A percentile compares a stretch with the other conserved stretches of the same genome.
These are phyloP conservation scores for Terfezia boudieri DNA, from an alignment of 495 filamentous ascomycete species.

Conservation along the genomic window DNA sequence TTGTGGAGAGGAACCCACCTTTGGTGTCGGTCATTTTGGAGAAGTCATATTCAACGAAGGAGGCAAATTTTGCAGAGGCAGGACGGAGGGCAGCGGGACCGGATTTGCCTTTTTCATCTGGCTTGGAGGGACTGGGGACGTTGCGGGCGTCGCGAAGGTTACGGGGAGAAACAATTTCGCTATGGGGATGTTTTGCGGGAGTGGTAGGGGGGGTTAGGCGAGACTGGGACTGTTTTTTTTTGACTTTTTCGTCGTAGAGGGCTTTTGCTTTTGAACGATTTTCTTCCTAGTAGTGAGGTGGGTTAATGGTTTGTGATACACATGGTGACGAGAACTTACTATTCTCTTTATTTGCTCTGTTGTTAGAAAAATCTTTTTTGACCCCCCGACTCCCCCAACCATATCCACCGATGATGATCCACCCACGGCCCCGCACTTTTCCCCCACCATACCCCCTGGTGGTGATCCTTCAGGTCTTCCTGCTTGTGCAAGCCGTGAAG, in stretches of 20 bases:
- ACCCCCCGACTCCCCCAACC: too few species aligned
- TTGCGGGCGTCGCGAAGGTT: slow-evolving; percentile 19
- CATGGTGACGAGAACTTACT: too few species aligned
- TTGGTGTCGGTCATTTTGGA: slow-evolving; percentile 95
- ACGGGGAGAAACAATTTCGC: slow-evolving; percentile 11
- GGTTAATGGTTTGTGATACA: too few species aligned
- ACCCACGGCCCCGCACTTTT: too few species aligned
- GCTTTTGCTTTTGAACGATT: slow-evolving; percentile 85
- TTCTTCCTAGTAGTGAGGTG: slow-evolving; percentile 39
- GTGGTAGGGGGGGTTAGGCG: slow-evolving; percentile 12
- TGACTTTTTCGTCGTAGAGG: slow-evolving; percentile 44
- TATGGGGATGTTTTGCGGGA: slow-evolving; percentile 23
- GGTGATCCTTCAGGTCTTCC: too few species aligned
- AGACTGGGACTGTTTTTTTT: slow-evolving; percentile 21
- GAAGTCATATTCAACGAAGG: slow-evolving; percentile 93
- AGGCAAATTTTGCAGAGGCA: slow-evolving; percentile 21
- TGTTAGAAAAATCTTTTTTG: too few species aligned
- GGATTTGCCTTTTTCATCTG: slow-evolving; percentile 29
- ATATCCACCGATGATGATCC: too few species aligned
- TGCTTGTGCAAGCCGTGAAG: too few species aligned
- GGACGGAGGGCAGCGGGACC: slow-evolving; percentile 23
- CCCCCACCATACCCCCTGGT: too few species aligned
- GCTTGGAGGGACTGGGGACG: slow-evolving; percentile 21
- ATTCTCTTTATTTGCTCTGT: too few species aligned
- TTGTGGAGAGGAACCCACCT: slow-evolving; percentile 66